Percentiles rank a stretch among this genome's conserved stretches.
These are phyloP conservation scores for Pseudohyphozyma bogoriensis DNA, from an alignment of 768 basidiomycete species.

Conservation along the genomic window DNA sequence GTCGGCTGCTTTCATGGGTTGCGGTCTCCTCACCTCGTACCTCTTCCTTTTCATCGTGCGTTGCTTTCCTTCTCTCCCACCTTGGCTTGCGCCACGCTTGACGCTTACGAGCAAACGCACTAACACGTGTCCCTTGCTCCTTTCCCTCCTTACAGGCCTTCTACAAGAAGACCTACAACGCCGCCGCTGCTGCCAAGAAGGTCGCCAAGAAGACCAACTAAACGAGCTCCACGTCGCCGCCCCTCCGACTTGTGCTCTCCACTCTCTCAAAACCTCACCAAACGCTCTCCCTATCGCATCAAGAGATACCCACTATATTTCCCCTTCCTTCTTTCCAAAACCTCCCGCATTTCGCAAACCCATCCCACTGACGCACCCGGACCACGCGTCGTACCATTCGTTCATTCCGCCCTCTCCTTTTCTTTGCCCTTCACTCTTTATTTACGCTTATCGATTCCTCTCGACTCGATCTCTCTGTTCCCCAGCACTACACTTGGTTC, in stretches of 20 bases:
- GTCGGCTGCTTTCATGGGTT: constrained; percentile 77
- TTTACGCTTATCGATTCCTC: too few species aligned
- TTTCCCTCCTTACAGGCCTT: not conserved
- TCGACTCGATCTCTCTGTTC: too few species aligned
- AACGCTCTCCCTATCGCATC: too few species aligned
- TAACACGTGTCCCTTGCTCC: too few species aligned
- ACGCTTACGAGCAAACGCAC: not conserved
- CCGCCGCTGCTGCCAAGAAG: constrained; percentile 2
- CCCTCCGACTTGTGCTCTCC: too few species aligned
- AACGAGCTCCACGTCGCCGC: not conserved
- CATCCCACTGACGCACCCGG: not conserved
- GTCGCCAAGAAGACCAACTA: constrained; percentile 21
- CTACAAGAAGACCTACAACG: constrained; percentile 25
- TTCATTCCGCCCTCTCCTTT: not conserved
- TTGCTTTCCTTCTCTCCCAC: not conserved
- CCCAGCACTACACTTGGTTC: too few species aligned
- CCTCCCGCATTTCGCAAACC: not conserved
- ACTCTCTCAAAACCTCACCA: too few species aligned
- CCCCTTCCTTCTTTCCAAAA: too few species aligned
- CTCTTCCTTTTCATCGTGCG: constrained; percentile 78
- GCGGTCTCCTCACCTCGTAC: constrained; percentile 76
- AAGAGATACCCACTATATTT: too few species aligned
- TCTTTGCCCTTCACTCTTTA: not conserved
- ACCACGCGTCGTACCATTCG: not conserved
- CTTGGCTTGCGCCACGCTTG: not conserved